Conservation (phyloP, 768 basidiomycete species). For the Tricholomella constricta region DNA sequence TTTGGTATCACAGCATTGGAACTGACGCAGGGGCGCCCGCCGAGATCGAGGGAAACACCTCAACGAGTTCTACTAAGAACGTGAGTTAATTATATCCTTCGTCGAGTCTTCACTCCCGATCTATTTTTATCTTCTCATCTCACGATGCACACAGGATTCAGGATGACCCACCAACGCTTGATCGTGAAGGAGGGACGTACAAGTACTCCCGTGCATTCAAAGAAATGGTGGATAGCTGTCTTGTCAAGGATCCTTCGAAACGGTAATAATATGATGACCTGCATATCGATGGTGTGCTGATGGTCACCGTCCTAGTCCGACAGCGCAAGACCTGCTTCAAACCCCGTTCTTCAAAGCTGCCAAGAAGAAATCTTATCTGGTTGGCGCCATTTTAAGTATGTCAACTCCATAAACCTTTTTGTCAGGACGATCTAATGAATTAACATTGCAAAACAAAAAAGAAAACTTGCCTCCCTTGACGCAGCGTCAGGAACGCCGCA, state of each 20-base stretch:
- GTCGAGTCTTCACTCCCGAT: not conserved
- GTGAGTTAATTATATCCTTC: conserved; percentile 32
- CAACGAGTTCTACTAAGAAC: conserved; percentile 76
- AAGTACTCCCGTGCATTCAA: conserved; percentile 83
- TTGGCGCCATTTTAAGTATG: conserved; percentile 71
- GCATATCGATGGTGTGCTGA: not conserved
- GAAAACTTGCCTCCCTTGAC: conserved; percentile 73
- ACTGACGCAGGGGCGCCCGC: conserved; percentile 83
- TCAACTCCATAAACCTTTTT: conserved; percentile 6
- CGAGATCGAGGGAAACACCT: conserved; percentile 75
- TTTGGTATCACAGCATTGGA: conserved; percentile 96
- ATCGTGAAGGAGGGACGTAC: conserved; percentile 68
- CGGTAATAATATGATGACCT: conserved; percentile 44
- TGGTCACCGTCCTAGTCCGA: conserved; percentile 51
- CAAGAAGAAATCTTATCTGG: conserved; percentile 79
- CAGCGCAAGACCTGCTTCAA: conserved; percentile 74
- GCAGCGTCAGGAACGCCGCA: conserved; percentile 71
- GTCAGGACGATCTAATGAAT: not conserved
- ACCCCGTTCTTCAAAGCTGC: conserved; percentile 78
- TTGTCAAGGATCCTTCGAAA: conserved; percentile 80
- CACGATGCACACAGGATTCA: conserved; percentile 58
- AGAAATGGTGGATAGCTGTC: conserved; percentile 80
- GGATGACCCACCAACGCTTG: conserved; percentile 75
- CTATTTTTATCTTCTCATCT: conserved; percentile 1
- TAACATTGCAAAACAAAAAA: conserved; percentile 18